Conservation (phyloP, 2,329 filamentous ascomycete genomes). For the Metarhizium album region DNA sequence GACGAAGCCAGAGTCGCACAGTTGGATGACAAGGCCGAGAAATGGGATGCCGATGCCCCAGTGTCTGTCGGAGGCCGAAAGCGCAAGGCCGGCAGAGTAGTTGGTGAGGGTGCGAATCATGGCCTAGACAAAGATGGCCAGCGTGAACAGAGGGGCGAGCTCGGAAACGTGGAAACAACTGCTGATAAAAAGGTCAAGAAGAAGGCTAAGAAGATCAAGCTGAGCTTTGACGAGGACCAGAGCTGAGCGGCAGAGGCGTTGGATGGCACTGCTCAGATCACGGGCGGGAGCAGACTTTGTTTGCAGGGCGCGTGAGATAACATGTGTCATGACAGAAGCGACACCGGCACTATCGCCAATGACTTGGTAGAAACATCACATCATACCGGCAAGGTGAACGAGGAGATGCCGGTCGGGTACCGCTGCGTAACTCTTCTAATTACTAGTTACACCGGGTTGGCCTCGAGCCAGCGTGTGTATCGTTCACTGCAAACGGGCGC, state of each 20-base stretch:
- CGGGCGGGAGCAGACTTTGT: constrained; percentile 8
- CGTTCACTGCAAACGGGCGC: constrained; percentile 1
- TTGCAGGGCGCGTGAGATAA: neutral
- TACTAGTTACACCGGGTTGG: constrained; percentile 1
- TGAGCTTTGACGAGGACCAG: constrained; percentile 56
- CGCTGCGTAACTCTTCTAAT: neutral
- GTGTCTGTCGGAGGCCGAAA: constrained; percentile 33
- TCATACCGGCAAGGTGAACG: neutral
- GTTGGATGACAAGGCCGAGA: constrained; percentile 19
- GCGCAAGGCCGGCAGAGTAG: constrained; percentile 36
- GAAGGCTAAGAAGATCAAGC: constrained; percentile 53
- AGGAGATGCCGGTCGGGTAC: neutral
- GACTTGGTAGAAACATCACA: neutral
- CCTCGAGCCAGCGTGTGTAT: neutral
- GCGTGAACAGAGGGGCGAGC: constrained; percentile 7
- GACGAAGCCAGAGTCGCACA: constrained; percentile 17
- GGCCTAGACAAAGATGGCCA: constrained; percentile 7
- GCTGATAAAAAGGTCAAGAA: constrained; percentile 33
- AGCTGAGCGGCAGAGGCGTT: constrained; percentile 19
- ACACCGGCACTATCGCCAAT: neutral
- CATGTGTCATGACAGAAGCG: neutral
- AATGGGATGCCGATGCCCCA: constrained; percentile 17
- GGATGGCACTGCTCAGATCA: neutral
- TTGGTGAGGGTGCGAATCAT: constrained; percentile 23
- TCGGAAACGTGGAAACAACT: constrained; percentile 11